Conservation (phyloP, 169 alveolate species). For the Babesia caballi region DNA sequence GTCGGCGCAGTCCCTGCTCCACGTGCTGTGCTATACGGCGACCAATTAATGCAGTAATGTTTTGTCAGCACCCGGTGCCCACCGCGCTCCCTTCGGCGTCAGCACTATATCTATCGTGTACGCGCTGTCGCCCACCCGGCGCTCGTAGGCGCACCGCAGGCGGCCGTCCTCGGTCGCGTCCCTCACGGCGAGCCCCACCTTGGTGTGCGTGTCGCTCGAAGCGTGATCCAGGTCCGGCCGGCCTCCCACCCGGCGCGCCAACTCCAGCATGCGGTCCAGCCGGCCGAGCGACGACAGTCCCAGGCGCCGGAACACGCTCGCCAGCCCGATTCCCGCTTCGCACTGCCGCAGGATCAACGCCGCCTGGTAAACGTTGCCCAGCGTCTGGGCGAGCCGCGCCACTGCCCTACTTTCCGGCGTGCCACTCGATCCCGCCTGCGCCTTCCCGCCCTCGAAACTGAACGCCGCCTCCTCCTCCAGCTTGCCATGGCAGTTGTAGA, state of each 20-base stretch:
- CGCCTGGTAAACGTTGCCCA: slow-evolving; percentile 16
- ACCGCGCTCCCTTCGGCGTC: not conserved
- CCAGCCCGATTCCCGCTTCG: not conserved
- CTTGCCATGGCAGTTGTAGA: not conserved
- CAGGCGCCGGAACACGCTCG: not conserved
- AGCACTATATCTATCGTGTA: slow-evolving; percentile 23
- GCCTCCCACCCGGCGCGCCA: not conserved
- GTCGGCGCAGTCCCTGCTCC: too few relatives aligned
- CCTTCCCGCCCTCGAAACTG: not conserved
- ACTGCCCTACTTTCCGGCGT: not conserved
- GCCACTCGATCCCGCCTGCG: not conserved
- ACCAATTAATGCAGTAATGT: too few relatives aligned
- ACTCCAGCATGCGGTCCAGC: slow-evolving; percentile 11
- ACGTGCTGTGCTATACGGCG: too few relatives aligned
- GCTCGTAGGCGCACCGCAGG: slow-evolving; percentile 14
- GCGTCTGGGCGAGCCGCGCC: slow-evolving; percentile 2
- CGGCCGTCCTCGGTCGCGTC: not conserved
- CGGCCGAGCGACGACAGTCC: not conserved
- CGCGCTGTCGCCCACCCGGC: slow-evolving; percentile 17
- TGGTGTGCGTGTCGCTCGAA: slow-evolving; percentile 51
- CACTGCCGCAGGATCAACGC: slow-evolving; percentile 1
- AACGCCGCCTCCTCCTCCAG: not conserved
- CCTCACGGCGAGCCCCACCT: slow-evolving; percentile 14
- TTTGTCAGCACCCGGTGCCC: too few relatives aligned
- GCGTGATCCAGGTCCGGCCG: not conserved